A percentile compares a stretch with the other conserved stretches of the same genome.
These are phyloP conservation scores for Ceratocystis harringtonii DNA, from an alignment of 2,329 filamentous ascomycete genomes.

Conservation along the genomic window DNA sequence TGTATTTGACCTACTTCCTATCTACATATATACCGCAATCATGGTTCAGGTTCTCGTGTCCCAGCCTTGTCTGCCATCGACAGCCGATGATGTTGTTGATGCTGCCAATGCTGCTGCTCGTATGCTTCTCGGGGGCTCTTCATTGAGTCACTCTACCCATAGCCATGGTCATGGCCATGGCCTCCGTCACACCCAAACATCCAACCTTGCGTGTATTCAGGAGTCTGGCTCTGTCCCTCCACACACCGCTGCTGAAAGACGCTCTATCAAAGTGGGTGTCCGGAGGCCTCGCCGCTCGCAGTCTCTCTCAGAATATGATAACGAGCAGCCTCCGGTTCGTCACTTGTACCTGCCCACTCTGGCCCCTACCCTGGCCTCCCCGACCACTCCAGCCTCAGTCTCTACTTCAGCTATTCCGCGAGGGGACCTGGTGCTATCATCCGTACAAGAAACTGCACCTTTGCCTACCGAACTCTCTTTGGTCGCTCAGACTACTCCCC, in stretches of 20 bases:
- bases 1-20: not conserved
- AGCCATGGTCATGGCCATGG: not conserved
- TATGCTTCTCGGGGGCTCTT: conserved; percentile 6
- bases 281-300: conserved; percentile 15
- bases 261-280: conserved; percentile 1
- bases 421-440: too few species aligned
- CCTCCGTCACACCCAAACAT: not conserved
- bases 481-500: conserved; percentile 18
- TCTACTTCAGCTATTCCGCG: not conserved
- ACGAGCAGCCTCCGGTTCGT: conserved; percentile 7
- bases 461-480: not conserved
- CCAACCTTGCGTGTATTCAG: not conserved
- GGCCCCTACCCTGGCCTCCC: conserved; percentile 6
- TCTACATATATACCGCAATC: not conserved
- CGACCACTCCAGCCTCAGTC: not conserved
- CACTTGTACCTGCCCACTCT: conserved; percentile 5
- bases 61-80: not conserved
- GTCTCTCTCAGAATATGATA: conserved; percentile 15
- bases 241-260: conserved; percentile 3
- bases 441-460: not conserved
- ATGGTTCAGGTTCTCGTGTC: conserved; percentile 8
- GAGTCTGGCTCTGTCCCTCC: not conserved
- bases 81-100: not conserved
- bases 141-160: not conserved
- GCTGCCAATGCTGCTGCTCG: conserved; percentile 11